A percentile compares a stretch with the other conserved stretches of the same genome.
Evolutionary conservation across 371 early-diverging fungal genomes (phyloP).

Genomic region (Actinomucor elegans): DNA sequence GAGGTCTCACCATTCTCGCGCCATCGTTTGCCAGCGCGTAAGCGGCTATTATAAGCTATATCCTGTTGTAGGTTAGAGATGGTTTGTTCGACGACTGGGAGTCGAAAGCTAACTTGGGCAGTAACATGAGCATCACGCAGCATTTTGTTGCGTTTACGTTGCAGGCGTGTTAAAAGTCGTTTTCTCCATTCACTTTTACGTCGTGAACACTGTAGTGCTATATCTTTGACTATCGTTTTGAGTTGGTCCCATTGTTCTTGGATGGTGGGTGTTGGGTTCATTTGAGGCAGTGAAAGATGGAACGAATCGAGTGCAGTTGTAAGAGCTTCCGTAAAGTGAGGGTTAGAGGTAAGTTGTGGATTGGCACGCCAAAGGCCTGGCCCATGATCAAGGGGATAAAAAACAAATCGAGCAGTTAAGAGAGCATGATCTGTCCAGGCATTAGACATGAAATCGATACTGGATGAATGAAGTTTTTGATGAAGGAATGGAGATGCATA

Average conservation of each 20-base stretch:
- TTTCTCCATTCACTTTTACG: background rate
- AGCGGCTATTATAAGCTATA: background rate
- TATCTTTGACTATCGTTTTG: background rate
- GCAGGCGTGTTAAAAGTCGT: background rate
- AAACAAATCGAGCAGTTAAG: background rate
- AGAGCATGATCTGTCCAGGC: background rate
- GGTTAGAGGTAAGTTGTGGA: background rate
- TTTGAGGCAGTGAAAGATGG: too few species aligned
- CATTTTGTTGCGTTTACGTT: background rate
- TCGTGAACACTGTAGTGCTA: too few species aligned
- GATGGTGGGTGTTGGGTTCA: too few species aligned
- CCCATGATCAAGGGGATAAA: background rate
- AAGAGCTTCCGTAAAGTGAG: background rate
- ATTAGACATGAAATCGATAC: too few species aligned
- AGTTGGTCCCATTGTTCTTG: background rate
- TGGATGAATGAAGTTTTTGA: too few species aligned
- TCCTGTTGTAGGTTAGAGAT: conserved; percentile 5
- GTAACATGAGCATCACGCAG: background rate
- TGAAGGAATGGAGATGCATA: too few species aligned
- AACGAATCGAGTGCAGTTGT: too few species aligned
- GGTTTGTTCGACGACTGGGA: conserved; percentile 1
- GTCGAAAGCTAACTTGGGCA: background rate
- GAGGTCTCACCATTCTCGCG: conserved; percentile 10
- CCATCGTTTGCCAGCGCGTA: conserved; percentile 2
- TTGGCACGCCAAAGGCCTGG: conserved; percentile 4